Evolutionary conservation across 257 asterid species (phyloP).

Genomic region (Penstemon barbatus): DNA sequence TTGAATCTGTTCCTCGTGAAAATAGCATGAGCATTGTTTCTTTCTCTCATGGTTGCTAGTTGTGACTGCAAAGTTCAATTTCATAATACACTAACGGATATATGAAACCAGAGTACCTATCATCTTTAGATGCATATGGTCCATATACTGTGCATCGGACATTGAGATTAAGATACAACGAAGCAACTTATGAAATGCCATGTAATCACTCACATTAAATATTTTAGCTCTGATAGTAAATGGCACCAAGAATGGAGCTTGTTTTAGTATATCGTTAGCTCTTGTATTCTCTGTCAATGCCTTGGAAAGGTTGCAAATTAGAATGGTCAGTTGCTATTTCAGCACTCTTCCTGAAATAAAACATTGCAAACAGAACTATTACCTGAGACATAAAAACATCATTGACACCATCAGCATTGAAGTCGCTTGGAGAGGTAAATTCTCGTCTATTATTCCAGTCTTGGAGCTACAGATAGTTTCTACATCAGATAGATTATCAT

Average conservation of each 20-base stretch:
- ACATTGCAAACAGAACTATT: conserved; percentile 31
- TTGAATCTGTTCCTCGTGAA: conserved; percentile 69
- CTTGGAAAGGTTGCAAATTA: conserved; percentile 45
- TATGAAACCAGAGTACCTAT: conserved; percentile 11
- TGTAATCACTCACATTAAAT: conserved; percentile 67
- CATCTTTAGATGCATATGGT: conserved; percentile 15
- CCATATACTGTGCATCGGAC: conserved; percentile 18
- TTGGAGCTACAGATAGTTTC: conserved; percentile 66
- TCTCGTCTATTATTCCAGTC: conserved; percentile 97
- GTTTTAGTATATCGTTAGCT: conserved; percentile 82
- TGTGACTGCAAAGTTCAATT: conserved; percentile 66
- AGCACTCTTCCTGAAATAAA: conserved; percentile 15
- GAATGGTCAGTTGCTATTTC: conserved; percentile 11
- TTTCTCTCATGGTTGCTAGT: conserved; percentile 62
- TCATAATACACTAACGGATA: conserved; percentile 16
- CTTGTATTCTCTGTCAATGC: conserved; percentile 78
- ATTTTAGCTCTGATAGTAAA: conserved; percentile 94
- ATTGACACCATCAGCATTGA: conserved; percentile 93
- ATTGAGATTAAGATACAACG: conserved; percentile 5
- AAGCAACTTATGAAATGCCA: conserved; percentile 20
- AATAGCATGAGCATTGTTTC: conserved; percentile 52
- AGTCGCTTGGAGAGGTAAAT: conserved; percentile 82
- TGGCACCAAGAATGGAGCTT: conserved; percentile 96
- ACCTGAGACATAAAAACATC: conserved; percentile 88
- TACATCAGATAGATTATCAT: conserved; percentile 25